phyloP scores from a whole-genome alignment of 2,329 filamentous ascomycete species.

The Fusarium sp. region DNA sequence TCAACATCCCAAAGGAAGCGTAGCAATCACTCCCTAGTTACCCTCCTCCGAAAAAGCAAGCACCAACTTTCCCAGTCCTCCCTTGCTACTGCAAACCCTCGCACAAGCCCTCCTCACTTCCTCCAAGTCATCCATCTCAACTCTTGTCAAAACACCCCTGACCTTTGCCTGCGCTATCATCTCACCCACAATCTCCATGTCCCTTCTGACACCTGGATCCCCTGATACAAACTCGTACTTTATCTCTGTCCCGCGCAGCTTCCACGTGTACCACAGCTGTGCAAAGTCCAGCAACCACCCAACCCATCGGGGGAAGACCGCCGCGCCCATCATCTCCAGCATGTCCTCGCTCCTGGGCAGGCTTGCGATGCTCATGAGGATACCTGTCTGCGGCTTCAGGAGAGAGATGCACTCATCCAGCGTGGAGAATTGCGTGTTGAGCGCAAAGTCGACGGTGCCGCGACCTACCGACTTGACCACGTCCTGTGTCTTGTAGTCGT shows the following conservation, averaged over 20 bases:
- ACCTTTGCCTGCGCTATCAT: conserved; percentile 55
- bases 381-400: conserved; percentile 50
- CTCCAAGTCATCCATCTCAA: conserved; percentile 55
- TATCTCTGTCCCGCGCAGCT: conserved; percentile 56
- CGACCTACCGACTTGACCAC: conserved; percentile 50
- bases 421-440: conserved; percentile 57
- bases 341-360: conserved; percentile 47
- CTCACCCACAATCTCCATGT: conserved; percentile 54
- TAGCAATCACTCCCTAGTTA: background rate
- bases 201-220: conserved; percentile 51
- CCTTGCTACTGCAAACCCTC: conserved; percentile 46
- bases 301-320: conserved; percentile 50
- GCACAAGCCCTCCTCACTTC: conserved; percentile 53
- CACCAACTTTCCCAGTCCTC: conserved; percentile 45
- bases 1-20: background rate
- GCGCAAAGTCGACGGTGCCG: conserved; percentile 59
- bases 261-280: conserved; percentile 54
- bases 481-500: conserved; percentile 59
- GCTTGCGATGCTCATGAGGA: conserved; percentile 54
- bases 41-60: conserved; percentile 32
- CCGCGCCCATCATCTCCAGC: conserved; percentile 45
- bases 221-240: conserved; percentile 58
- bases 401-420: conserved; percentile 53
- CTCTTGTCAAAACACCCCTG: conserved; percentile 53
- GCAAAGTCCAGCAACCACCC: conserved; percentile 48